Base-by-base conservation (phyloP, 352 stramenopile species). In the Globisporangium orthogonon region DNA sequence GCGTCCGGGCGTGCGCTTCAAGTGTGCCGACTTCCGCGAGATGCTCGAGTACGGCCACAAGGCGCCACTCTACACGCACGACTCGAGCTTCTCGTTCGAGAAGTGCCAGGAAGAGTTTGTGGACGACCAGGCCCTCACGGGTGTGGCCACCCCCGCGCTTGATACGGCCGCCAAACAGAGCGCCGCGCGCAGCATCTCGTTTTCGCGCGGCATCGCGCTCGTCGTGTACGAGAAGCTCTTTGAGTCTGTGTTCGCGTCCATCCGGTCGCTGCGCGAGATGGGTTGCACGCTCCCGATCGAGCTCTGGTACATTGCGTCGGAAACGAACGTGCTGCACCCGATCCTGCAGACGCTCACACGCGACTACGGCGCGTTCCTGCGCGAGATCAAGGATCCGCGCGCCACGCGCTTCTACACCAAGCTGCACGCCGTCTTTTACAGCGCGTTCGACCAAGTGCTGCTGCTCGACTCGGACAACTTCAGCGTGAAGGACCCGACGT, bases 381-480 rank as follows among this genome's bases (percentile, higher is more conserved):
- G 83, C 15, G 75, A 87, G 62, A 86, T 93, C 59, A 58, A 63
- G n/a, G 78, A 91, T 60, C 31, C 58, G 23, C 52, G 61, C 44
- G 78, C 74, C 7, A 74, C 61, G n/a, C 60, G 53, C 39, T 93
- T 78, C 56, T 86, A 83, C 56, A 85, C 81, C 40, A 93, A 93
- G 65, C 72, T 85, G 14, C 75, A 90, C 61, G 83, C 80, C 0
- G 59, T 89, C 7, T 87, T 79, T 48, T 87, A 91, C 76, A 85
- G 66, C 28, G 70, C 78, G 6, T 93, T 93, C 53, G 78, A 93
- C 48, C 54, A 82, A 18, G 66, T 94, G n/a, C 53, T 94, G 44
- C 66, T 94, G 7, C 64, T 94, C 13, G 83, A 94, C 56, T 66
- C 79, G 6, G 83, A 94, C 63, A 91, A 89, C 59, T 88, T 91